phyloP scores from a whole-genome alignment of 73 alveolate genomes.

The Tetrahymena malaccensis region DNA sequence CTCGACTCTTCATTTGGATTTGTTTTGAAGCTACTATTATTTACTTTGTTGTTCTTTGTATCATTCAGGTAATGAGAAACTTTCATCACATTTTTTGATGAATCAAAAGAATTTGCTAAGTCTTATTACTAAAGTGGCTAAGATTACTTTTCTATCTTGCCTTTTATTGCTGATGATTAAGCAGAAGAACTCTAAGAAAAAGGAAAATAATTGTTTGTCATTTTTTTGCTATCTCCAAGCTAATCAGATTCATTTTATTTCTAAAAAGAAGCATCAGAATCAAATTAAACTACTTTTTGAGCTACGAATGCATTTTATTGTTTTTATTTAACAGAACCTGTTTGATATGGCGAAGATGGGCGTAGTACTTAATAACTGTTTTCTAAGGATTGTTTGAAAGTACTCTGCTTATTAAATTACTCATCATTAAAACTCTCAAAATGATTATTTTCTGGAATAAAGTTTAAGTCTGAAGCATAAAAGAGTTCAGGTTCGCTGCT shows the following conservation, averaged over 20 bases:
- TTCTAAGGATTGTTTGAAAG: background rate
- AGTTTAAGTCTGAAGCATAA: background rate
- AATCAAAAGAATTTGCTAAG: background rate
- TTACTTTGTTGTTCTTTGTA: background rate
- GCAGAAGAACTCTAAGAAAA: background rate
- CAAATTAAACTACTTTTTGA: background rate
- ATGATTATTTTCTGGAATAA: background rate
- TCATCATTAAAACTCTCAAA: background rate
- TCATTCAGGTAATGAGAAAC: background rate
- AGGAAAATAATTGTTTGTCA: background rate
- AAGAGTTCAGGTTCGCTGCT: background rate
- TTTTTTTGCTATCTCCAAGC: background rate
- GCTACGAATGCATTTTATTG: background rate
- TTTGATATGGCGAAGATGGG: background rate
- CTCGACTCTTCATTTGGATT: background rate
- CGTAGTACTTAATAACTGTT: background rate
- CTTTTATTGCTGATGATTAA: background rate
- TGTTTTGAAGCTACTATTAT: background rate
- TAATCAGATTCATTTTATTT: background rate
- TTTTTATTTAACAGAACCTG: background rate
- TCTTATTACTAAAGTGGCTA: background rate
- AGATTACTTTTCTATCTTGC: background rate
- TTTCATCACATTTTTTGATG: background rate
- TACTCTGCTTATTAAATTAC: background rate
- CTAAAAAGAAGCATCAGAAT: background rate